A percentile compares a stretch with the other conserved stretches of the same genome.
Conservation (phyloP, 176 grass and related monocot species). For the Otatea glauca region DNA sequence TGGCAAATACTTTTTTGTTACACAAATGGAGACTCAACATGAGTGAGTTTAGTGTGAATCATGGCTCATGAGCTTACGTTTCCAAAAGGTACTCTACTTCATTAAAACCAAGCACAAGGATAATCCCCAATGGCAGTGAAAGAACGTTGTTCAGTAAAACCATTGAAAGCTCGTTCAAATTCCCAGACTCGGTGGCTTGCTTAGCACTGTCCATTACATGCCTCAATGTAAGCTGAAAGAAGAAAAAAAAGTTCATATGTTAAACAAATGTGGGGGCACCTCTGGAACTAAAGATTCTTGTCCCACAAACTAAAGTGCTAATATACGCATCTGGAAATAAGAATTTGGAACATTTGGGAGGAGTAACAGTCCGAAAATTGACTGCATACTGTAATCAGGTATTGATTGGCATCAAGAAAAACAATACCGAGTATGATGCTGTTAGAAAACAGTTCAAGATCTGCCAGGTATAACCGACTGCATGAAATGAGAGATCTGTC, state of each 20-base stretch:
- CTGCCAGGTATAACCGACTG: slow-evolving; percentile 87
- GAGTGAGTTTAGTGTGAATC: slow-evolving; percentile 26
- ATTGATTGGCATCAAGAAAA: slow-evolving; percentile 26
- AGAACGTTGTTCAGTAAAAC: slow-evolving; percentile 93
- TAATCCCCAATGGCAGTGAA: slow-evolving; percentile 81
- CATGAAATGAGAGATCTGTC: slow-evolving; percentile 92
- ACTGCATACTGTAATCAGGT: not conserved
- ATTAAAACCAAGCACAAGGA: slow-evolving; percentile 78
- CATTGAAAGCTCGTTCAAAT: slow-evolving; percentile 97
- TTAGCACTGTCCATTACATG: slow-evolving; percentile 96
- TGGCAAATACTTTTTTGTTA: not conserved
- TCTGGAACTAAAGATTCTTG: slow-evolving; percentile 13
- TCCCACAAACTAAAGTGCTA: not conserved
- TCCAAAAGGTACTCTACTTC: slow-evolving; percentile 83
- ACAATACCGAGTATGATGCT: slow-evolving; percentile 93
- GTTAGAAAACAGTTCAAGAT: slow-evolving; percentile 90
- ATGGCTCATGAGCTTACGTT: slow-evolving; percentile 61
- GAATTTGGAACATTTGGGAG: slow-evolving; percentile 25
- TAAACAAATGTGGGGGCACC: slow-evolving; percentile 26
- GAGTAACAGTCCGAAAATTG: not conserved
- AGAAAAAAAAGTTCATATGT: slow-evolving; percentile 37
- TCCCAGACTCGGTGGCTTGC: slow-evolving; percentile 87
- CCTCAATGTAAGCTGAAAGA: slow-evolving; percentile 81
- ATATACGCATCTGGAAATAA: not conserved
- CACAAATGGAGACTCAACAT: not conserved